Conservation (phyloP, 371 early-diverging fungal genomes). For the Apophysomyces ossiformis region DNA sequence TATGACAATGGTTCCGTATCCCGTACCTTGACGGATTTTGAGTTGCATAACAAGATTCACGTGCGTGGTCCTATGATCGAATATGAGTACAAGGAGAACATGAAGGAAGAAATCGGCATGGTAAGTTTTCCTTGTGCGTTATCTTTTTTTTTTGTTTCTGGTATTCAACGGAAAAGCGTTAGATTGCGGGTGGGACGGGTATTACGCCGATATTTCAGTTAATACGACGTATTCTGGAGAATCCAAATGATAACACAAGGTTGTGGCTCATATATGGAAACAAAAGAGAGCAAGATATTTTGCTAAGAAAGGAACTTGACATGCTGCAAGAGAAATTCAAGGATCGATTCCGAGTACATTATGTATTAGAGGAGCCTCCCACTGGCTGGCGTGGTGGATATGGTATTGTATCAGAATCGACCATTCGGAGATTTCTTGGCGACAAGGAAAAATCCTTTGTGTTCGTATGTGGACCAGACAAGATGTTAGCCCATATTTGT, state of each 20-base stretch:
- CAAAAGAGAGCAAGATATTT: constrained; percentile 83
- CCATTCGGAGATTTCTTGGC: constrained; percentile 67
- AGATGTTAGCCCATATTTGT: constrained; percentile 41
- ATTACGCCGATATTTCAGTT: constrained; percentile 95
- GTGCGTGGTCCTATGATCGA: constrained; percentile 67
- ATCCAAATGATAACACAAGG: constrained; percentile 76
- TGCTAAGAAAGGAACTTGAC: constrained; percentile 84
- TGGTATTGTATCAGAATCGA: constrained; percentile 82
- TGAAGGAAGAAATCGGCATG: constrained; percentile 62
- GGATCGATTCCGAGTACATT: constrained; percentile 80
- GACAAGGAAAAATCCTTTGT: constrained; percentile 46
- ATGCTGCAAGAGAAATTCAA: constrained; percentile 68
- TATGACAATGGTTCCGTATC: constrained; percentile 64
- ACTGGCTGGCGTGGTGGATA: constrained; percentile 77
- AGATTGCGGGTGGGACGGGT: constrained; percentile 93
- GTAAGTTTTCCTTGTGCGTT: constrained; percentile 34
- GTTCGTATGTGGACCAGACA: constrained; percentile 55
- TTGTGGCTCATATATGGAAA: constrained; percentile 90
- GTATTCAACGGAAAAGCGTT: not conserved
- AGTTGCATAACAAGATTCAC: constrained; percentile 45
- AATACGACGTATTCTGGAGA: constrained; percentile 74
- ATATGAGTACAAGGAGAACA: constrained; percentile 50
- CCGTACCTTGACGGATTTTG: constrained; percentile 47
- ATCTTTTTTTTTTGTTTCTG: not conserved
- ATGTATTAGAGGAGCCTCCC: constrained; percentile 84